These are phyloP conservation scores for Rhodosporidiobolus sp. DNA, from an alignment of 768 basidiomycete genomes.

Conservation along the genomic window DNA sequence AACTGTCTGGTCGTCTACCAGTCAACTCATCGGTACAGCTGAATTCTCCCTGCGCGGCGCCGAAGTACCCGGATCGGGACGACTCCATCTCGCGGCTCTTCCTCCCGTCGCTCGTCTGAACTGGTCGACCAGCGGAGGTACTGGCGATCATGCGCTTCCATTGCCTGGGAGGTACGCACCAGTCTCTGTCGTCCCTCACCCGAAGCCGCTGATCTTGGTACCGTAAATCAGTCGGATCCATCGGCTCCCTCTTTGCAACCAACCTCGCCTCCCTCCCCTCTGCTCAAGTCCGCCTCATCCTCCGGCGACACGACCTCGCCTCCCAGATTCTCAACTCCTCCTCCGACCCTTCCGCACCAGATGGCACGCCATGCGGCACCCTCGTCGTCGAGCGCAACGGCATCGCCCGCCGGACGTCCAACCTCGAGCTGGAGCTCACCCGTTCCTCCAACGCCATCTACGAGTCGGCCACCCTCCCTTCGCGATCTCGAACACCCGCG, in stretches of 20 bases:
- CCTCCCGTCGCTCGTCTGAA: neutral
- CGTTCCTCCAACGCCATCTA: slow-evolving; percentile 13
- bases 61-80: too few species aligned
- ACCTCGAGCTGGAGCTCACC: slow-evolving; percentile 44
- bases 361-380: slow-evolving; percentile 8
- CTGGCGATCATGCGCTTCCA: slow-evolving; percentile 36
- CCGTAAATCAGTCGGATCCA: slow-evolving; percentile 72
- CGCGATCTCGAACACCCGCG: neutral
- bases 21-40: too few species aligned
- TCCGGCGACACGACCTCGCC: slow-evolving; percentile 56
- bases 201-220: slow-evolving; percentile 48
- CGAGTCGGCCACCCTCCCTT: neutral
- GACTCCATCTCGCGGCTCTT: neutral
- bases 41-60: too few species aligned
- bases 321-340: slow-evolving; percentile 22
- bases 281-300: slow-evolving; percentile 64
- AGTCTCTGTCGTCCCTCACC: too few species aligned
- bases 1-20: too few species aligned
- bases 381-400: slow-evolving; percentile 43
- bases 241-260: slow-evolving; percentile 77
- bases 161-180: slow-evolving; percentile 25
- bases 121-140: neutral
- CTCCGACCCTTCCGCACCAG: neutral
- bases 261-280: slow-evolving; percentile 63
- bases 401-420: slow-evolving; percentile 19